These are phyloP conservation scores for Saccharomycopsis microspora DNA, from an alignment of 805 yeast genomes.

Conservation along the genomic window DNA sequence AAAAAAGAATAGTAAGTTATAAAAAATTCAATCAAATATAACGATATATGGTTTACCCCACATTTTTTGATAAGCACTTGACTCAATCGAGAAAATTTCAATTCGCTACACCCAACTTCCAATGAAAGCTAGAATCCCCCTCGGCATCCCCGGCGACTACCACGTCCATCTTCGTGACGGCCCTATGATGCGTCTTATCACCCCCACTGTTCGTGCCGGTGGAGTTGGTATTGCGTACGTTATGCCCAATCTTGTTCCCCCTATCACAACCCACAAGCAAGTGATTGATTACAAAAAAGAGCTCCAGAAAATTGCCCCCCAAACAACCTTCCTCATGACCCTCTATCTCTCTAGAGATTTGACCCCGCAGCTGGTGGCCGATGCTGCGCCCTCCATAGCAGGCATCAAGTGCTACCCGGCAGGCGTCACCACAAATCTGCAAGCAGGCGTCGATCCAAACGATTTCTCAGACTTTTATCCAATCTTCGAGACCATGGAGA, in stretches of 20 bases:
- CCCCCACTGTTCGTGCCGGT: conserved; percentile 85
- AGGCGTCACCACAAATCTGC: conserved; percentile 96
- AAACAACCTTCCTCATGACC: conserved; percentile 85
- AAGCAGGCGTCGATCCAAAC: conserved; percentile 86
- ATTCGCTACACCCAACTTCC: background rate
- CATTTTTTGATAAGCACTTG: background rate
- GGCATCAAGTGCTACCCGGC: conserved; percentile 98
- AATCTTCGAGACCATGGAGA: conserved; percentile 79
- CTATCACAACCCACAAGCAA: conserved; percentile 64
- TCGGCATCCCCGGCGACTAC: conserved; percentile 78
- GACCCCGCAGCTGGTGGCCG: conserved; percentile 75
- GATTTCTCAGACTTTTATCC: conserved; percentile 87
- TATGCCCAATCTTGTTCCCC: conserved; percentile 96
- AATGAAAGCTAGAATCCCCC: conserved; percentile 24
- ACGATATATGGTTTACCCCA: background rate
- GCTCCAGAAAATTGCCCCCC: conserved; percentile 57
- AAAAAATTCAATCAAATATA: background rate
- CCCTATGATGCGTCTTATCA: conserved; percentile 78
- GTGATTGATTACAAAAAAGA: conserved; percentile 59
- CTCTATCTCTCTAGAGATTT: conserved; percentile 68
- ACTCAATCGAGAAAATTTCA: background rate
- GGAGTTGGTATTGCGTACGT: conserved; percentile 87
- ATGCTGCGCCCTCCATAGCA: conserved; percentile 70
- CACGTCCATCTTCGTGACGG: conserved; percentile 97
- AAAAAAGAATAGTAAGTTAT: background rate